Conservation (phyloP, 306 rosid genomes). For the Corylus heterophylla region DNA sequence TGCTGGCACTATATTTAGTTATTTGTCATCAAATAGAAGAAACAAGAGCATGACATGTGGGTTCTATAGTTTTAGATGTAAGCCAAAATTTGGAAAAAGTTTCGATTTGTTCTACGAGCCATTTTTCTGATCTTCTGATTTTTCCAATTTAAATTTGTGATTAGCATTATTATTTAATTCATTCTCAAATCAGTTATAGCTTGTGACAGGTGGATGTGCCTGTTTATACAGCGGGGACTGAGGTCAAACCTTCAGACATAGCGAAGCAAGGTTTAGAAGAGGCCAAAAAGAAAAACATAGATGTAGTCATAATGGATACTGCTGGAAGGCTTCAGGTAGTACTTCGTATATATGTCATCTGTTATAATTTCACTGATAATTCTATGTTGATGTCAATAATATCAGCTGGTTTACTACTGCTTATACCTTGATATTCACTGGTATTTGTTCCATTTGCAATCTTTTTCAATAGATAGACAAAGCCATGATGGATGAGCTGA, state of each 20-base stretch:
- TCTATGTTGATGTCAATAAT: background rate
- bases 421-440: constrained; percentile 18
- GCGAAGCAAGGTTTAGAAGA: constrained; percentile 90
- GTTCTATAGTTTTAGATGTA: background rate
- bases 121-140: constrained; percentile 8
- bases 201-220: constrained; percentile 87
- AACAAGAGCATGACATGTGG: background rate
- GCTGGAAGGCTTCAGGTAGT: constrained; percentile 99
- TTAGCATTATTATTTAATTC: background rate
- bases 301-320: constrained; percentile 90
- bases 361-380: constrained; percentile 8
- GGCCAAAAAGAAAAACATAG: constrained; percentile 88
- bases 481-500: constrained; percentile 94
- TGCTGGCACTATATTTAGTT: background rate
- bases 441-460: constrained; percentile 10
- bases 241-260: constrained; percentile 82
- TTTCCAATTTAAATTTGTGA: constrained; percentile 11
- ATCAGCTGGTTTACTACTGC: constrained; percentile 13
- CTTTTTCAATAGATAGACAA: constrained; percentile 73
- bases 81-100: background rate
- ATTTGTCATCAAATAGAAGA: background rate
- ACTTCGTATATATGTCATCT: constrained; percentile 7
- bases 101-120: background rate
- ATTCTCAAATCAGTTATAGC: constrained; percentile 43
- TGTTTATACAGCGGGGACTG: constrained; percentile 87